phyloP scores from a whole-genome alignment of 176 grass and related monocot species.

The Carex pumila region DNA sequence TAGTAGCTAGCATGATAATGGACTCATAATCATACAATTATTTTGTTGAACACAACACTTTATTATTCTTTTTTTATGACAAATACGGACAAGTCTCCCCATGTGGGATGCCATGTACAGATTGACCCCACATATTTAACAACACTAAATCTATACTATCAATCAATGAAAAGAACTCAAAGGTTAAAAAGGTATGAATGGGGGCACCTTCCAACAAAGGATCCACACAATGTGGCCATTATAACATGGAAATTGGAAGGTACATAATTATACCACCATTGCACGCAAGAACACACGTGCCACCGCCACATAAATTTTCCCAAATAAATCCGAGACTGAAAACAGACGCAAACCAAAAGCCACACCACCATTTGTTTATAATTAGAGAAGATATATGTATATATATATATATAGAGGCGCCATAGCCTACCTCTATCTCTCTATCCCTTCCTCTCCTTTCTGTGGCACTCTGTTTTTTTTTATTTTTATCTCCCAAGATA shows the following conservation, averaged over 20 bases:
- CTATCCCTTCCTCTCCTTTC: background rate
- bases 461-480: background rate
- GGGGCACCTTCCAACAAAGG: background rate
- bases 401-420: background rate
- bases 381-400: background rate
- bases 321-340: conserved; percentile 13
- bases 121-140: background rate
- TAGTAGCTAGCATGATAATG: background rate
- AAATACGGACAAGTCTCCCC: background rate
- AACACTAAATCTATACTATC: background rate
- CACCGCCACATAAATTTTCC: conserved; percentile 1
- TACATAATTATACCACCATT: background rate
- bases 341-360: conserved; percentile 11
- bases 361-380: conserved; percentile 13
- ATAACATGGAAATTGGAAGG: background rate
- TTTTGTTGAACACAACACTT: background rate
- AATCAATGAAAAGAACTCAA: background rate
- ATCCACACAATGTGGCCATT: background rate
- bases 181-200: background rate
- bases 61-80: background rate
- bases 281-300: conserved; percentile 10
- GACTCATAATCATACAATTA: conserved; percentile 2
- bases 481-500: background rate
- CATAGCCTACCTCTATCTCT: background rate
- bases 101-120: background rate